Conservation (phyloP, 1,139 yeast species). For the Zygoascus meyerae region DNA sequence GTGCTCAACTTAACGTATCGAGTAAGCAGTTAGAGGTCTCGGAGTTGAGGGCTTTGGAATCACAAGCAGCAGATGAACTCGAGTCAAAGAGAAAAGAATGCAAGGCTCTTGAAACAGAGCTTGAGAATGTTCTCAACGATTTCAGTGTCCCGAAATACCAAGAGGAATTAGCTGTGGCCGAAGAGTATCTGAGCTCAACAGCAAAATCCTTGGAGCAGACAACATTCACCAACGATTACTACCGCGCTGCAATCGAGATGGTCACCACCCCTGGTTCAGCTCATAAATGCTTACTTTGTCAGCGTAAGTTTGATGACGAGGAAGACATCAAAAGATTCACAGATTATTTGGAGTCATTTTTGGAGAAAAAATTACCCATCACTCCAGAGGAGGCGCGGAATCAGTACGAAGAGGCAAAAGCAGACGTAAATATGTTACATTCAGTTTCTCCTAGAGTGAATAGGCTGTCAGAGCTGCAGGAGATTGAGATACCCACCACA, state of each 20-base stretch:
- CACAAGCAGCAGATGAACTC: conserved; percentile 15
- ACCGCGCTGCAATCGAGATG: conserved; percentile 55
- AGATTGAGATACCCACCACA: conserved; percentile 16
- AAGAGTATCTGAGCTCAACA: conserved; percentile 53
- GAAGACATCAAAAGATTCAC: conserved; percentile 6
- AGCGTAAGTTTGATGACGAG: conserved; percentile 48
- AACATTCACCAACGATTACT: conserved; percentile 60
- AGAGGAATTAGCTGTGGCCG: conserved; percentile 44
- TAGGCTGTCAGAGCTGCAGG: conserved; percentile 12
- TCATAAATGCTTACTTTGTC: conserved; percentile 60
- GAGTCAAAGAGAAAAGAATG: conserved; percentile 19
- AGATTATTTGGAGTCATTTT: conserved; percentile 4
- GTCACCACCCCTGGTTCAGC: conserved; percentile 40
- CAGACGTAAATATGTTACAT: conserved; percentile 33
- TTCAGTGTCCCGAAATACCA: conserved; percentile 12
- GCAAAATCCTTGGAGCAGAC: conserved; percentile 58
- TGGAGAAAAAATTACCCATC: conserved; percentile 4
- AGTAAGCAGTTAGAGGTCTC: conserved; percentile 4
- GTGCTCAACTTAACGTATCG: neutral
- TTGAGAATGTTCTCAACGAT: conserved; percentile 18
- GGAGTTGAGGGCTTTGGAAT: conserved; percentile 12
- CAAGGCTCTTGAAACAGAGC: conserved; percentile 19
- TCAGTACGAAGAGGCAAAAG: conserved; percentile 26
- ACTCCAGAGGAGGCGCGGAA: conserved; percentile 8
- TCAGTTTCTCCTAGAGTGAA: conserved; percentile 22